Base-by-base conservation (phyloP, 2,329 filamentous ascomycete genomes). In the Rhexocercosporidium sp. region DNA sequence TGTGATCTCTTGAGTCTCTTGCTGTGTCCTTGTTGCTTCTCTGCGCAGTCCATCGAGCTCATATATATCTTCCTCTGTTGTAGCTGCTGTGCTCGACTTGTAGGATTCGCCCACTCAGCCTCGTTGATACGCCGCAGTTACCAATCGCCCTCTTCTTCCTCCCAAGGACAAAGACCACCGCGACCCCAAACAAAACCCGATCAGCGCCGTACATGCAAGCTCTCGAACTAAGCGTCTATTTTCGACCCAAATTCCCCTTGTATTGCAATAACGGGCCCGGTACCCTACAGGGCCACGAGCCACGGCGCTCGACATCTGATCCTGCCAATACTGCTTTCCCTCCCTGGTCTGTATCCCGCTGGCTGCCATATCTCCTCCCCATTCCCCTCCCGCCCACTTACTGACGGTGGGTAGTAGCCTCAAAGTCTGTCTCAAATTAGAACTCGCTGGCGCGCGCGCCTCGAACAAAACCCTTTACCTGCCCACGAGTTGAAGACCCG, bases 391-490 rank as follows among this genome's bases (percentile, higher is more conserved):
- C 67, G 31, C 46, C 59, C 59, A 62, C 65, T 70, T 69, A 63
- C 67, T 70, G 68, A 68, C 69, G 66, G 61, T 68, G 44, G 69
- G 66, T 53, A 71, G 71, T 72, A 73, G 73, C 72, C 69, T 71
- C 70, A 67, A 68, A 60, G 53, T 39, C 59, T 62, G 68, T 71
- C 69, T 74, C 72, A 69, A 75, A 75, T 75, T 74, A 72, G 73
- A 69, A 65, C 61, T 65, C 64, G 68, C 62, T 66, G 65, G 70
- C 68, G 75, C 72, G 71, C 74, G 72, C 70, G 70, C 69, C 66
- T 71, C 72, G 59, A 64, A 68, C 75, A 77, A 76, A 77, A 76
- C 71, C 74, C 69, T 69, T 60, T 64, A 53, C 59, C 29, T 71
- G 62, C 74, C 75, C 74, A 70, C 66, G 66, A 57, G 62, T 70